Evolutionary conservation across 78 protist genomes (phyloP).

Genomic region (Paulinella micropora): DNA sequence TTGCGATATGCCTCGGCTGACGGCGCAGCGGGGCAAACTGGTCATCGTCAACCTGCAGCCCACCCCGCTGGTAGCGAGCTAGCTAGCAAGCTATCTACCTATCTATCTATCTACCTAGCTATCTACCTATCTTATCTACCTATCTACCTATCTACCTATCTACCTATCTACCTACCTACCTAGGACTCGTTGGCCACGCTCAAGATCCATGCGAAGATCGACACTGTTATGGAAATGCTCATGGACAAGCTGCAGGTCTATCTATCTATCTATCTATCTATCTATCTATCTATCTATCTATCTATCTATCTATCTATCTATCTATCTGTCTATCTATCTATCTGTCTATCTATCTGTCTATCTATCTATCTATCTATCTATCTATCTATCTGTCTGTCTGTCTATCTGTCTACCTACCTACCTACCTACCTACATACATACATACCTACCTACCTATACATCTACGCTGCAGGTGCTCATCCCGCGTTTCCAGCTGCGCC

Average conservation of each 20-base stretch:
- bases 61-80: neutral
- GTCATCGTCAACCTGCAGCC: constrained; percentile 26
- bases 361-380: neutral
- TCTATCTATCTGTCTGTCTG: neutral
- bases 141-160: neutral
- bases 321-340: neutral
- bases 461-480: too few species aligned
- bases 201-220: neutral
- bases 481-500: too few species aligned
- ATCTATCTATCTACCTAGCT: neutral
- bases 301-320: neutral
- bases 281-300: neutral
- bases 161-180: neutral
- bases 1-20: constrained; percentile 15
- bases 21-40: neutral
- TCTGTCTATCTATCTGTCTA: neutral
- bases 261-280: neutral
- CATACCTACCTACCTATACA: too few species aligned
- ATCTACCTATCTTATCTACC: neutral
- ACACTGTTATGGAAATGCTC: neutral
- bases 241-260: neutral
- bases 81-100: neutral
- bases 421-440: too few species aligned
- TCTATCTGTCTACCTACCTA: neutral
- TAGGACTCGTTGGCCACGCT: neutral